phyloP scores from a whole-genome alignment of 345 rosid genomes.

The Moricandia moricandioides region DNA sequence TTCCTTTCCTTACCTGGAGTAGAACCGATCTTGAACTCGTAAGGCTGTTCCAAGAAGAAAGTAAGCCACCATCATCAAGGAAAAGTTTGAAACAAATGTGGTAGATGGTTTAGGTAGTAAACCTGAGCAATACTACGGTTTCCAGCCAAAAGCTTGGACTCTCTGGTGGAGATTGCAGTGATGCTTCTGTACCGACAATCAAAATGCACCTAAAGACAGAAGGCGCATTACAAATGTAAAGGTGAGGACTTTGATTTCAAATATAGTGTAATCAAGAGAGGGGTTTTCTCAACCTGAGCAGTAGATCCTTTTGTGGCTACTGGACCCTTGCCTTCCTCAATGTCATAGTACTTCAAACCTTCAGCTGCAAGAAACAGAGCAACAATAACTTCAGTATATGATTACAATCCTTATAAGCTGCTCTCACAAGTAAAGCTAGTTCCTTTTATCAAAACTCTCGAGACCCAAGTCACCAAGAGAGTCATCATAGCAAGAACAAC shows the following conservation, averaged over 20 bases:
- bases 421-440: constrained; percentile 3
- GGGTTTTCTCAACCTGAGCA: constrained; percentile 50
- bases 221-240: neutral
- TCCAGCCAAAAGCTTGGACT: constrained; percentile 91
- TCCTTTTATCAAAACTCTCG: neutral
- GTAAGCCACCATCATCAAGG: constrained; percentile 8
- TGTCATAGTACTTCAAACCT: constrained; percentile 81
- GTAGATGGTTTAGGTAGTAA: neutral
- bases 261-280: neutral
- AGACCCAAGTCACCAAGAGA: neutral
- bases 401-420: neutral
- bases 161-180: constrained; percentile 80
- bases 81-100: neutral
- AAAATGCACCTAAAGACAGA: constrained; percentile 62
- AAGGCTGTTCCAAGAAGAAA: constrained; percentile 49
- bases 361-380: constrained; percentile 49
- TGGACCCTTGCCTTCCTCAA: constrained; percentile 77
- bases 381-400: constrained; percentile 17
- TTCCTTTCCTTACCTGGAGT: constrained; percentile 85
- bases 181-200: constrained; percentile 72
- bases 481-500: neutral
- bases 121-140: constrained; percentile 92
- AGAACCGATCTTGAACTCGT: constrained; percentile 82
- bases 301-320: constrained; percentile 72
- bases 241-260: neutral